Conservation (phyloP, 1,139 yeast species). For the Meyerozyma smithsonii region DNA sequence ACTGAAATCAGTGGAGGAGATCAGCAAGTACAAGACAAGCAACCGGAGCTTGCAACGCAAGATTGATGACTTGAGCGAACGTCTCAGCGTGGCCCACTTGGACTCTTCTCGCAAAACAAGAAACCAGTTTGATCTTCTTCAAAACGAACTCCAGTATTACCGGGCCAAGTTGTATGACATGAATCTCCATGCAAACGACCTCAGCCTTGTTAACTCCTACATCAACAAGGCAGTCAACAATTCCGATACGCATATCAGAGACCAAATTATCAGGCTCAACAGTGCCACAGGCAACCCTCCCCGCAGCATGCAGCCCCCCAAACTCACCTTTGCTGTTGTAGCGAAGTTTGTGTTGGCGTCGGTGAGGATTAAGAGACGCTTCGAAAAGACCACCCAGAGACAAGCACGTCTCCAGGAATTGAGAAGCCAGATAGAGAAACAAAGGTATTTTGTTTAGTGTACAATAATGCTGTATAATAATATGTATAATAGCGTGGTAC, state of each 20-base stretch:
- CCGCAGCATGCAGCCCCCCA: slow-evolving; percentile 4
- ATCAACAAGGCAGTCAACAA: slow-evolving; percentile 42
- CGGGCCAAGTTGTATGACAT: slow-evolving; percentile 36
- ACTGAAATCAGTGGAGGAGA: slow-evolving; percentile 9
- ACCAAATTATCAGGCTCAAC: slow-evolving; percentile 32
- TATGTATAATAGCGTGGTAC: too few species aligned
- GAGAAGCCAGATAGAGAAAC: slow-evolving; percentile 24
- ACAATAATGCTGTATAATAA: slow-evolving; percentile 1
- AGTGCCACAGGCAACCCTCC: background rate
- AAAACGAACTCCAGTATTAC: slow-evolving; percentile 31
- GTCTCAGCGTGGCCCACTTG: slow-evolving; percentile 8
- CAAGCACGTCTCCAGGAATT: slow-evolving; percentile 21
- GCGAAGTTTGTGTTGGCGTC: slow-evolving; percentile 55
- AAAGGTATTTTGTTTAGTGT: slow-evolving; percentile 5
- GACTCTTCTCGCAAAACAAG: background rate
- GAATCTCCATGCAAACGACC: slow-evolving; percentile 40
- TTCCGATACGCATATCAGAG: slow-evolving; percentile 33
- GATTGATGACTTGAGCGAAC: slow-evolving; percentile 16
- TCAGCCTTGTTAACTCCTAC: slow-evolving; percentile 48
- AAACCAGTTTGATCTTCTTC: slow-evolving; percentile 9
- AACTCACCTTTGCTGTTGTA: slow-evolving; percentile 29
- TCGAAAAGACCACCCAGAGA: slow-evolving; percentile 23
- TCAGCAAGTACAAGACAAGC: slow-evolving; percentile 12
- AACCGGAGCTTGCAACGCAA: slow-evolving; percentile 16
- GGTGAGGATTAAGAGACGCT: slow-evolving; percentile 45